These are phyloP conservation scores for Citrus maxima DNA, from an alignment of 345 rosid genomes.

Conservation along the genomic window DNA sequence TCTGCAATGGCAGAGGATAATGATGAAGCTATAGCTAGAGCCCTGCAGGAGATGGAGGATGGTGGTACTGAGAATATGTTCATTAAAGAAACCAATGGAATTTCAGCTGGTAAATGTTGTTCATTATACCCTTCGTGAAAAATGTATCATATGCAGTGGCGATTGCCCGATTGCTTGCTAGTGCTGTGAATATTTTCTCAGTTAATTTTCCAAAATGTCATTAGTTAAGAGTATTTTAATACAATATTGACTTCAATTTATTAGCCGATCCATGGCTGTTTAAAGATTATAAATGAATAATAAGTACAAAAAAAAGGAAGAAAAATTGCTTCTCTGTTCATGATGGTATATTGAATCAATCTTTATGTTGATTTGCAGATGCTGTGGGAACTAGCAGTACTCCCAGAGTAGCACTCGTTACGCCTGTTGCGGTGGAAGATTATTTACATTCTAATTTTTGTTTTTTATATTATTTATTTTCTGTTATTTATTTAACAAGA, in stretches of 20 bases:
- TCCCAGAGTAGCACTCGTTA: background rate
- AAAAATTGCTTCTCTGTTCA: background rate
- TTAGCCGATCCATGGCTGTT: background rate
- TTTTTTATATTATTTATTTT: background rate
- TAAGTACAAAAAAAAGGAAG: too few relatives aligned
- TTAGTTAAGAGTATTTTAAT: background rate
- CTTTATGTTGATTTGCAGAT: background rate
- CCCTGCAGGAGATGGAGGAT: background rate
- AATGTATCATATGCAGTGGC: accelerated
- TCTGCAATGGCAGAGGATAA: too few relatives aligned
- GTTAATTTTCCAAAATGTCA: too few relatives aligned
- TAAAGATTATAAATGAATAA: background rate
- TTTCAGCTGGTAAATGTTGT: background rate
- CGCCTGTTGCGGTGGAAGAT: background rate
- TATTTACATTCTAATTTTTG: background rate
- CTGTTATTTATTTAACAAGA: background rate
- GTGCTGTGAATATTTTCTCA: background rate
- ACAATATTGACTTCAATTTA: background rate
- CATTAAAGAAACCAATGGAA: background rate
- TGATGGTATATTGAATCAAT: background rate
- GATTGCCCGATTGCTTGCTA: background rate
- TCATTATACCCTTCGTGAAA: too few relatives aligned
- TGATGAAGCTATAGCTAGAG: conserved; percentile 6
- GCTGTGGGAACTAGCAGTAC: background rate
- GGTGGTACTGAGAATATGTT: background rate